A percentile compares a stretch with the other conserved stretches of the same genome.
These are phyloP conservation scores for Raffaelea arxii DNA, from an alignment of 2,329 filamentous ascomycete genomes.

Conservation along the genomic window DNA sequence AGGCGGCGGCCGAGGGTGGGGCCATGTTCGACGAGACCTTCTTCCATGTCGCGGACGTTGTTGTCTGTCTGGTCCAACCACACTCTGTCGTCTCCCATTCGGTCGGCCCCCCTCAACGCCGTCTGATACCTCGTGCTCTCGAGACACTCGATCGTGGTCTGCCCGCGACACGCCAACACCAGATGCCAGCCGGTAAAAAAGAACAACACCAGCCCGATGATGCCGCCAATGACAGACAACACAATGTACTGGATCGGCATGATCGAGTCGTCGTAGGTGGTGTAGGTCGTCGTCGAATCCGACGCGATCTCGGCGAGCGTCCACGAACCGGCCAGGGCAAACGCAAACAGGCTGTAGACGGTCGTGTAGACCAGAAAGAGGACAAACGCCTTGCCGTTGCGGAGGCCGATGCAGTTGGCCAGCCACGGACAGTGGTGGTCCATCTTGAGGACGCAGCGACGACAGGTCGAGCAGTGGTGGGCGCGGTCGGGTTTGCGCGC, in stretches of 20 bases:
- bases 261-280: conserved; percentile 61
- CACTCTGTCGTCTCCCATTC: conserved; percentile 1
- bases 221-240: conserved; percentile 75
- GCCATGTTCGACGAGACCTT: conserved; percentile 1
- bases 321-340: conserved; percentile 70
- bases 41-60: not conserved
- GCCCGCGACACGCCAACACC: conserved; percentile 63
- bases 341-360: conserved; percentile 73
- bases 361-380: conserved; percentile 86
- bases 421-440: conserved; percentile 99
- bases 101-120: conserved; percentile 44
- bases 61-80: not conserved
- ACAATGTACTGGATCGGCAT: conserved; percentile 89
- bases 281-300: conserved; percentile 42
- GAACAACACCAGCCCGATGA: conserved; percentile 80
- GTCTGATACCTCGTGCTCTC: conserved; percentile 93
- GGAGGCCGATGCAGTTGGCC: conserved; percentile 85
- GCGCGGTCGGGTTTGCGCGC: conserved; percentile 88
- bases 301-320: conserved; percentile 66
- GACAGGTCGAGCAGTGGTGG: conserved; percentile 94
- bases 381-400: conserved; percentile 92
- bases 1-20: conserved; percentile 30
- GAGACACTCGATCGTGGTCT: conserved; percentile 92
- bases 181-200: conserved; percentile 93
- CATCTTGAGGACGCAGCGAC: conserved; percentile 96